Evolutionary conservation across 2,329 filamentous ascomycete genomes (phyloP).

Genomic region (Sordariomycetes sp.): DNA sequence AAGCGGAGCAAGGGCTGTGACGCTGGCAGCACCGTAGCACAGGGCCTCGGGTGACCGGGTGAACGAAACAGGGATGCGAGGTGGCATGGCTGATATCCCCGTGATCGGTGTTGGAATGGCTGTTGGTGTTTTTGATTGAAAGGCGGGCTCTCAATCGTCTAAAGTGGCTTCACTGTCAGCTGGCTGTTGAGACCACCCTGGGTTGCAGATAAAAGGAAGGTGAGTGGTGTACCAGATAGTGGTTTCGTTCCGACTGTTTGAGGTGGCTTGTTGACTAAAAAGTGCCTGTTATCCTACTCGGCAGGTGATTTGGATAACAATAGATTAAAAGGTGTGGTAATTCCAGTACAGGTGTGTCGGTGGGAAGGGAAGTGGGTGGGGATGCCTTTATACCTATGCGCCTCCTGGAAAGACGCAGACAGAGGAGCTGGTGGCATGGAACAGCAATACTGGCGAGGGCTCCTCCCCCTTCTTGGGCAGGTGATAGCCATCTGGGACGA

Average conservation of each 20-base stretch:
- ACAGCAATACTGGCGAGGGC: background rate
- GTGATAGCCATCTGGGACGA: background rate
- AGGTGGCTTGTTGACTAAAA: background rate
- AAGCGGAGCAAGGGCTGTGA: slow-evolving; percentile 42
- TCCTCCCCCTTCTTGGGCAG: background rate
- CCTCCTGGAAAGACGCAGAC: background rate
- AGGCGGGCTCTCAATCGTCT: background rate
- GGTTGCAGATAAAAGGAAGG: background rate
- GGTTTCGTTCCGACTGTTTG: background rate
- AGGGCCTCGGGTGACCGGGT: slow-evolving; percentile 29
- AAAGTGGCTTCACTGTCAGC: background rate
- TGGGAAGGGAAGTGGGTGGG: background rate
- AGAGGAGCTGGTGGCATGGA: background rate
- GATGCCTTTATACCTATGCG: background rate
- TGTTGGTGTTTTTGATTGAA: background rate
- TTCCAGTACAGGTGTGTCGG: background rate
- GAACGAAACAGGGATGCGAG: background rate
- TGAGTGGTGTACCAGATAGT: background rate
- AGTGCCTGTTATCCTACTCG: no score
- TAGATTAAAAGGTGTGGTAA: no score
- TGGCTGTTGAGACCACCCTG: background rate
- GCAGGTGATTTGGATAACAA: no score
- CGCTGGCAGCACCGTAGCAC: slow-evolving; percentile 42
- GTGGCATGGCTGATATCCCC: background rate
- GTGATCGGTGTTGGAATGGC: background rate